Evolutionary conservation across 768 basidiomycete genomes (phyloP), one percentile per base, ranked within the genome.

Genomic region (Kwoniella sp.): DNA sequence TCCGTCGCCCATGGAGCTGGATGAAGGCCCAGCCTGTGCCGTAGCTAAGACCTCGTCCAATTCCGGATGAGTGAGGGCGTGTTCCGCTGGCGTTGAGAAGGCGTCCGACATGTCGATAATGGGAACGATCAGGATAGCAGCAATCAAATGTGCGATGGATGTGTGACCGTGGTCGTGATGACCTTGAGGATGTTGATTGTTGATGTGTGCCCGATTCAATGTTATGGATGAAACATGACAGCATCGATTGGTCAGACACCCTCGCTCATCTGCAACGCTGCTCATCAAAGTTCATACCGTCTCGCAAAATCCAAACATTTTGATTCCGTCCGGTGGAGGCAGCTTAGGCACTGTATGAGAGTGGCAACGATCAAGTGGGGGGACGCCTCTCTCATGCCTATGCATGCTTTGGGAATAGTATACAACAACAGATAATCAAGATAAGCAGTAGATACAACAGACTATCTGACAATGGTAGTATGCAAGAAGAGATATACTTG

Each of bases 81-180:
- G 78, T 26, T 69, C 67, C 8, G 75, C 78, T 1, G 78, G 73
- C 5, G 78, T 79, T 15, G 75, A 77, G 57, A 79, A 73, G 15
- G 60, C 47, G 55, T 76, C 73, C 1, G 67, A 59, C 72, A 70
- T 73, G 22, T 7, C n/a, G 58, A 19, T 9, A 19, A 44, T 44
- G 3, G 26, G 17, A 13, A 33, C 13, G 5, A 6, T 33, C 33
- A 13, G 33, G 33, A n/a, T n/a, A n/a, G n/a, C n/a, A n/a, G n/a
- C n/a, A n/a, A n/a, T n/a, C n/a, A n/a, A n/a, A n/a, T n/a, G n/a
- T n/a, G n/a, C n/a, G n/a, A n/a, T n/a, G n/a, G n/a, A n/a, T n/a
- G n/a, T n/a, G n/a, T n/a, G n/a, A n/a, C n/a, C n/a, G n/a, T n/a
- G n/a, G n/a, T n/a, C n/a, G n/a, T 33, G 33, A 33, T 33, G 7